A percentile compares a stretch with the other conserved stretches of the same genome.
Conservation (phyloP, 176 grass and related monocot species). For the Stipa capillata region DNA sequence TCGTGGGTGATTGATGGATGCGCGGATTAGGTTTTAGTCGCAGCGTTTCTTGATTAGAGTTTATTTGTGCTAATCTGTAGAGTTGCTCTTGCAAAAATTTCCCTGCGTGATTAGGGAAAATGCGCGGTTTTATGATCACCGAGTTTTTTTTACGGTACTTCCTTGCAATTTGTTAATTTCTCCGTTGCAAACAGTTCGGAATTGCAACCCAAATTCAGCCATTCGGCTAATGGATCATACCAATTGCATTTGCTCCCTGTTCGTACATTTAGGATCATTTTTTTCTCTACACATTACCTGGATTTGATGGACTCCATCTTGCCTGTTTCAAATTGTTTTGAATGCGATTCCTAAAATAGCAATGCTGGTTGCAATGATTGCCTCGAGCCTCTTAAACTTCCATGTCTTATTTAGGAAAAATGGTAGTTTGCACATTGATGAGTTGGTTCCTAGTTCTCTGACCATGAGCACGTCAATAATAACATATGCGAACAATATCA, state of each 20-base stretch:
- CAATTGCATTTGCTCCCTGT: not conserved
- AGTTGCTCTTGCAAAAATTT: not conserved
- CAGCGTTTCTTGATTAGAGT: not conserved
- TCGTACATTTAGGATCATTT: not conserved
- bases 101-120: not conserved
- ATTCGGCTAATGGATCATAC: not conserved
- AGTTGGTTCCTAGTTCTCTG: not conserved
- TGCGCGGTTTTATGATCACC: not conserved
- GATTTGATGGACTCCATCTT: not conserved
- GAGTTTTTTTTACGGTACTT: not conserved
- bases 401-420: slow-evolving; percentile 9
- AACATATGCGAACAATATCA: slow-evolving; percentile 18
- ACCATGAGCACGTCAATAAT: not conserved
- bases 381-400: slow-evolving; percentile 13
- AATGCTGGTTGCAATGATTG: slow-evolving; percentile 20
- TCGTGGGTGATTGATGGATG: not conserved
- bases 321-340: slow-evolving; percentile 13
- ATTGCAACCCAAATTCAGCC: not conserved
- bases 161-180: not conserved
- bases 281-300: not conserved
- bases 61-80: not conserved
- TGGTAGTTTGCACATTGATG: slow-evolving; percentile 28
- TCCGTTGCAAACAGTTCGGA: not conserved
- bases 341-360: slow-evolving; percentile 6
- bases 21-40: not conserved